Evolutionary conservation across 345 rosid species (phyloP).

Genomic region (Kandelia obovata): DNA sequence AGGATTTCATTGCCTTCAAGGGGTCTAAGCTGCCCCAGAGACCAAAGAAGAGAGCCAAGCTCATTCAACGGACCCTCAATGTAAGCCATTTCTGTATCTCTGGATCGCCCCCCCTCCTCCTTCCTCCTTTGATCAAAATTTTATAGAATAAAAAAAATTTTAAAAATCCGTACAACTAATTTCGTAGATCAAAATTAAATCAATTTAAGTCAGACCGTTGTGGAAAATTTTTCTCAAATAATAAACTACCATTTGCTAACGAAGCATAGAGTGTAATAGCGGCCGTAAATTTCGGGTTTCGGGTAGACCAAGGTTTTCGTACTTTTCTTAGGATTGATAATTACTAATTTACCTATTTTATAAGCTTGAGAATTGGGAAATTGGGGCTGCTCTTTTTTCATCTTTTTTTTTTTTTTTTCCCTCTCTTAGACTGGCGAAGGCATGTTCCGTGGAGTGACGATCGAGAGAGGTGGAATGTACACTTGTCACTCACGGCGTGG

Average conservation of each 20-base stretch:
- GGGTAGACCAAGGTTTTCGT: background rate
- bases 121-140: background rate
- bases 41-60: constrained; percentile 72
- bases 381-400: background rate
- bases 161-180: too few species aligned
- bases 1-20: constrained; percentile 69
- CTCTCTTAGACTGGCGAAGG: background rate
- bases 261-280: too few species aligned
- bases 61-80: constrained; percentile 68
- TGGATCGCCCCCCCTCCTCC: background rate
- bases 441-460: background rate
- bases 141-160: background rate
- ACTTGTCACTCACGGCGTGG: constrained; percentile 27
- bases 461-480: background rate
- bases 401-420: background rate
- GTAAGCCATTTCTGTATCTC: constrained; percentile 34
- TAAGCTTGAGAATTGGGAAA: background rate
- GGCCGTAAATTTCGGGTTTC: too few species aligned
- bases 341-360: too few species aligned
- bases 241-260: too few species aligned
- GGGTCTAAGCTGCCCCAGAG: constrained; percentile 76
- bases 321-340: background rate
- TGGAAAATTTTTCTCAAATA: too few species aligned
- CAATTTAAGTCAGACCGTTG: too few species aligned
- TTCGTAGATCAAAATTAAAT: too few species aligned